Evolutionary conservation across 2,329 filamentous ascomycete species (phyloP), one percentile per base, ranked within the genome.

Genomic region (Xylariales sp.): DNA sequence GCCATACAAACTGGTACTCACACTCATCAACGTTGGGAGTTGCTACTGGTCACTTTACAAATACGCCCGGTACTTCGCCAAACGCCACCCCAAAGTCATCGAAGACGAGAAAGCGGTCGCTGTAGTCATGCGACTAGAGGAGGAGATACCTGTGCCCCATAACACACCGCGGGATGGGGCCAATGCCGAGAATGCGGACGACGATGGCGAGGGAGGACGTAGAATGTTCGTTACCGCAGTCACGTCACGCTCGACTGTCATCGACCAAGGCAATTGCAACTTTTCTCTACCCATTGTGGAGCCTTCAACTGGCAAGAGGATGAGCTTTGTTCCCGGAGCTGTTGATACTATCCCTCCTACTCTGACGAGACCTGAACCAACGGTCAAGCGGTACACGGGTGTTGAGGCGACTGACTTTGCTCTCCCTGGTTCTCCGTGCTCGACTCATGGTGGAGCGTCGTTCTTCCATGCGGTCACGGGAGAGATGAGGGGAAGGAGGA

Each of bases 31-130:
- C 47, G 63, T 70, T 54, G 56, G 52, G 42, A 57, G 59, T 45
- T 62, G 58, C 47, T 64, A 61, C 47, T 65, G 60, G 58, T 65
- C 63, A 3, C 49, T 70, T 5, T 68, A 60, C 50, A 66, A 64
- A 37, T 72, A 71, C 46, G 68, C 66, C 1, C 56, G 58, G 1
- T 73, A 70, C 47, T 72, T 72, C 43, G 64, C 68, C 7, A 60
- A 60, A 27, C 60, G 66, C 12, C 70, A 72, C 42, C 68, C 68
- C 1, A 71, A 69, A 46, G 62, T 73, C 5, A 64, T 65, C 21
- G 69, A 73, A 42, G 68, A 73, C 42, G 63, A 44, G 14, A 47
- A 48, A 25, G 50, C 48, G 18, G 48, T 52, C 31, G 48, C 45
- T 35, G 48, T 52, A 11, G 50, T 50, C 11, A 40, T 52, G 29